phyloP scores from a whole-genome alignment of 768 basidiomycete genomes.

The Pulveroboletus sp. region DNA sequence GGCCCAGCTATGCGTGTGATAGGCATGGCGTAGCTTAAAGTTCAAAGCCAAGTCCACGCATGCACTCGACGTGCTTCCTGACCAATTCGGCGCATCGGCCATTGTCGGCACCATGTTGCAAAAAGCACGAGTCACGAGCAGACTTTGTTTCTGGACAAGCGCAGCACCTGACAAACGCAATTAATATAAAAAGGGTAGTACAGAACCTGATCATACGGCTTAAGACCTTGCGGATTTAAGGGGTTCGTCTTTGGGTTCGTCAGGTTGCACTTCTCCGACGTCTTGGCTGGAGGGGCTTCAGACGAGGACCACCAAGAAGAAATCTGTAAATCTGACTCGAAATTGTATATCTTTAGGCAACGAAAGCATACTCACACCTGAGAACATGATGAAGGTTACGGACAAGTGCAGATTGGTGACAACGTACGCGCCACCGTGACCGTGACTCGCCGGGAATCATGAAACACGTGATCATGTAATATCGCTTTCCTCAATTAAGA shows the following conservation, averaged over 20 bases:
- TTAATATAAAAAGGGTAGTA: background rate
- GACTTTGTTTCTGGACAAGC: conserved; percentile 94
- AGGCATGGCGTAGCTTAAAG: conserved; percentile 36
- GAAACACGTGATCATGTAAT: background rate
- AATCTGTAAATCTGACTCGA: conserved; percentile 34
- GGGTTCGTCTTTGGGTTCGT: conserved; percentile 82
- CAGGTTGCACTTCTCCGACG: conserved; percentile 56
- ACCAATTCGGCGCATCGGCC: conserved; percentile 83
- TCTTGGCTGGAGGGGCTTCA: conserved; percentile 23
- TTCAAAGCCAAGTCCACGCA: conserved; percentile 89
- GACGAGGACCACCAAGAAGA: conserved; percentile 55
- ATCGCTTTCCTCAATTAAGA: background rate
- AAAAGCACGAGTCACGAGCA: conserved; percentile 91
- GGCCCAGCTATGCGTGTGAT: background rate
- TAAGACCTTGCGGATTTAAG: conserved; percentile 90
- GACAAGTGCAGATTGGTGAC: too few species aligned
- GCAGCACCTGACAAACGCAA: conserved; percentile 66
- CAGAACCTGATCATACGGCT: conserved; percentile 62
- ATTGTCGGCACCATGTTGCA: conserved; percentile 62
- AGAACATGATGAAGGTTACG: conserved; percentile 36
- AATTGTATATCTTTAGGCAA: background rate
- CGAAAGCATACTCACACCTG: conserved; percentile 30
- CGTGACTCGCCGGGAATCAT: background rate
- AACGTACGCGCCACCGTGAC: too few species aligned
- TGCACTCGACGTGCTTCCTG: conserved; percentile 66